Percentiles rank a stretch among this genome's conserved stretches.
These are phyloP conservation scores for Stagonosporopsis rhizophila DNA, from an alignment of 2,329 filamentous ascomycete genomes.

Conservation along the genomic window DNA sequence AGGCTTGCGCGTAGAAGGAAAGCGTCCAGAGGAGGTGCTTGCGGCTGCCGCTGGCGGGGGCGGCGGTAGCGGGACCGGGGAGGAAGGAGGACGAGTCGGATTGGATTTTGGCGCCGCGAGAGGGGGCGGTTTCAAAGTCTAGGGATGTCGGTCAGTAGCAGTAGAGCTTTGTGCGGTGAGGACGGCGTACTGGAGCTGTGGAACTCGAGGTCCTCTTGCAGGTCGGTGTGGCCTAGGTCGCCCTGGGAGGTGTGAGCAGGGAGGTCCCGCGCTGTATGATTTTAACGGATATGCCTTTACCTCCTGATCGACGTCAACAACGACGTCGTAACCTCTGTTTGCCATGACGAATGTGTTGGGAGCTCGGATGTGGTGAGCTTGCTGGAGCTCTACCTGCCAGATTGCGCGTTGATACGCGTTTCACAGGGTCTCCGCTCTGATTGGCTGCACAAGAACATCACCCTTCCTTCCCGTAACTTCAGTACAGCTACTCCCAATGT, in stretches of 20 bases:
- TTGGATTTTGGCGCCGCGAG: slow-evolving; percentile 56
- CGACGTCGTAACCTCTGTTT: slow-evolving; percentile 92
- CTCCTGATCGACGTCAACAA: slow-evolving; percentile 97
- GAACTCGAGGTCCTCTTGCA: slow-evolving; percentile 99
- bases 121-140: slow-evolving; percentile 72
- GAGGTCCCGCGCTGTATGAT: background rate
- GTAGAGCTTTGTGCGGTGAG: too few relatives aligned
- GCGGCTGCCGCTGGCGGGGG: slow-evolving; percentile 34
- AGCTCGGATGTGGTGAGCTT: slow-evolving; percentile 28
- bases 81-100: slow-evolving; percentile 53
- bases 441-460: slow-evolving; percentile 11
- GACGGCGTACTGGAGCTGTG: slow-evolving; percentile 75
- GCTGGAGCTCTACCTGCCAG: slow-evolving; percentile 41
- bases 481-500: too few relatives aligned
- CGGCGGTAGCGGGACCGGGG: slow-evolving; percentile 37
- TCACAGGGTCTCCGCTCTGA: slow-evolving; percentile 21
- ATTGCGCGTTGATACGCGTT: slow-evolving; percentile 39
- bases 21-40: slow-evolving; percentile 94
- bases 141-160: slow-evolving; percentile 9
- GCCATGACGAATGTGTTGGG: slow-evolving; percentile 62
- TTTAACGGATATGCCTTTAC: slow-evolving; percentile 56
- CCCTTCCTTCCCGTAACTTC: background rate
- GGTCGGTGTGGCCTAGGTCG: slow-evolving; percentile 95
- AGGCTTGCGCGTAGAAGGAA: slow-evolving; percentile 96
- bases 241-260: slow-evolving; percentile 64